Base-by-base conservation (phyloP, 768 basidiomycete species). In the Daedaleopsis nitida region DNA sequence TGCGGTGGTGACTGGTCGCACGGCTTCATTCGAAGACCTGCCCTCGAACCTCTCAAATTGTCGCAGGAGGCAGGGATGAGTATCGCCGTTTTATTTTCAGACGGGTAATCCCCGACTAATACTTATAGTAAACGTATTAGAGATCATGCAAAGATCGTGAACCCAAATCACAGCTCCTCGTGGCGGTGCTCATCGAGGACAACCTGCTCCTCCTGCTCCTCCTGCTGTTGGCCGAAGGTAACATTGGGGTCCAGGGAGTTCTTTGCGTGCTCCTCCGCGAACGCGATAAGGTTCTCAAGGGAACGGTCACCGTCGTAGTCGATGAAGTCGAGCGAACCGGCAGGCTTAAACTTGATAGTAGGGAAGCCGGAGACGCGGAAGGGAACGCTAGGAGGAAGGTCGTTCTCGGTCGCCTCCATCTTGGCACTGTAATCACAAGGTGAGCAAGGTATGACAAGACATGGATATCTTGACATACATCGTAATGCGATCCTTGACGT, bases 331-430 rank as follows among this genome's bases (percentile, higher is more conserved):
- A 81, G 79, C 21, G 84, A 77, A 49, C 96, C 96, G 14, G 97
- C 96, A 5, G 87, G 83, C 79, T 95, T 96, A 84, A 99, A 96
- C 74, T 98, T 98, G 71, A 98, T 73, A 6, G 97, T 98, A 9
- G 97, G 96, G 89, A 94, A 95, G 43, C 94, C 92, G 57, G 80
- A 69, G 60, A 98, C 77, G 55, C 88, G 86, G 92, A 99, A 98
- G 35, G 89, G 86, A 60, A 89, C 85, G n/a, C 84, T 84, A 19
- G 88, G 80, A 50, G 97, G 96, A 16, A 99, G 82, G 73, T 99
- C 97, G 74, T 99, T 99, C 76, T 97, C 95, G 60, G 88, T 89
- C 1, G 94, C 93, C 66, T 99, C 97, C 80, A 98, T 87, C 78
- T 98, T 98, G 70, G 94, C 96, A 73, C 91, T 94, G 60, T 44